Evolutionary conservation across 2,329 filamentous ascomycete species (phyloP).

Genomic region (Diaporthe sp.): DNA sequence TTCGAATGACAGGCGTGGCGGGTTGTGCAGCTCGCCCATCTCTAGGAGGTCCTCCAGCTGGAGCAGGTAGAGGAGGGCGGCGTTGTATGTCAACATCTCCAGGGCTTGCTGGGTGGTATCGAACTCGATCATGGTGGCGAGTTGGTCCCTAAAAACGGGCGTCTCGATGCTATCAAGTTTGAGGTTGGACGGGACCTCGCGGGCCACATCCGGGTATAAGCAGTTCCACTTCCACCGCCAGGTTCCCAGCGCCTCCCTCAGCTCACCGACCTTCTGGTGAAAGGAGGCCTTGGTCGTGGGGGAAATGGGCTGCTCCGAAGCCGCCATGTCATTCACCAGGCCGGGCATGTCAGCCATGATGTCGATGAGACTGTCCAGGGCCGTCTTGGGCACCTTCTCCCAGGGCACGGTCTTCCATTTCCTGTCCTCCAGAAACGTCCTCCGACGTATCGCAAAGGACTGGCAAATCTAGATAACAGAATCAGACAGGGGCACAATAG

Average conservation of each 20-base stretch:
- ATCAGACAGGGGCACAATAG: background rate
- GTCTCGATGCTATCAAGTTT: conserved; percentile 28
- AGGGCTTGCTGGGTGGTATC: conserved; percentile 33
- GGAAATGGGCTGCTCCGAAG: conserved; percentile 31
- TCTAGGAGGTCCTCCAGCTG: conserved; percentile 33
- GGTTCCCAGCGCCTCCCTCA: conserved; percentile 2
- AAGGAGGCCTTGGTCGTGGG: conserved; percentile 28
- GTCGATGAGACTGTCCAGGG: conserved; percentile 38
- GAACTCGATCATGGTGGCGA: conserved; percentile 31
- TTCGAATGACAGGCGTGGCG: background rate
- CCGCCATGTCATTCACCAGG: conserved; percentile 38
- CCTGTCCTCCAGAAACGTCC: conserved; percentile 37
- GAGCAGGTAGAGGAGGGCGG: conserved; percentile 33
- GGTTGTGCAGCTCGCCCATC: conserved; percentile 27
- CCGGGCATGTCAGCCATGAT: conserved; percentile 38
- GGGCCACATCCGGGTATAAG: conserved; percentile 16
- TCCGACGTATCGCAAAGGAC: conserved; percentile 38
- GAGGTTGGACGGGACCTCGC: conserved; percentile 29
- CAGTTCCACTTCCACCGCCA: conserved; percentile 31
- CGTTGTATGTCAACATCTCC: conserved; percentile 36
- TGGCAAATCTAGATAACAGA: conserved; percentile 37
- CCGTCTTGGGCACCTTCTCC: conserved; percentile 37
- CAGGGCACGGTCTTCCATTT: conserved; percentile 41
- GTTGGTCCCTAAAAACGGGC: conserved; percentile 31
- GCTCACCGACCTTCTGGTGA: conserved; percentile 5